These are phyloP conservation scores for Penicillium sp. DNA, from an alignment of 2,329 filamentous ascomycete species.

Conservation along the genomic window DNA sequence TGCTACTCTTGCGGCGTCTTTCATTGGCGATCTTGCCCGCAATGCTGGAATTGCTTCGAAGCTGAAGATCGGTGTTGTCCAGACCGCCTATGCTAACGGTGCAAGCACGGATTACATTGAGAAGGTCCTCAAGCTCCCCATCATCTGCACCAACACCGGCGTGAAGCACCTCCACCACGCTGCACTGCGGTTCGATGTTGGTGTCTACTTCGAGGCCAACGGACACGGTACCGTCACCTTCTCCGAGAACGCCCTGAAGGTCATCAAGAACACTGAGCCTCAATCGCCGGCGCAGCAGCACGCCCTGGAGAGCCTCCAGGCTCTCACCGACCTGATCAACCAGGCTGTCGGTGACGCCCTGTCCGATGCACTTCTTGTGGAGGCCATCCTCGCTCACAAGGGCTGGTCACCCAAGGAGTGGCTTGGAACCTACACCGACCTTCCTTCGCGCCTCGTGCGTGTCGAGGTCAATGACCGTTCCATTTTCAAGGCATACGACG, in stretches of 20 bases:
- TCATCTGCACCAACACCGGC: constrained; percentile 89
- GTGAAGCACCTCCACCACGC: constrained; percentile 98
- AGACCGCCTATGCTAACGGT: constrained; percentile 97
- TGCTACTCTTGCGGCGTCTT: constrained; percentile 87
- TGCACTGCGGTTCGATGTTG: constrained; percentile 90
- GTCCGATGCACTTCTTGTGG: constrained; percentile 92
- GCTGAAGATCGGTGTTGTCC: constrained; percentile 88
- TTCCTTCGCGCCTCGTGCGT: constrained; percentile 91
- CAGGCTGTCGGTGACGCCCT: constrained; percentile 96
- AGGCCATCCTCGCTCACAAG: constrained; percentile 95
- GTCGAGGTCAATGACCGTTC: constrained; percentile 87
- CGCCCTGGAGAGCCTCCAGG: constrained; percentile 78
- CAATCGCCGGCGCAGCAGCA: constrained; percentile 90
- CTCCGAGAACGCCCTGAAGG: constrained; percentile 75
- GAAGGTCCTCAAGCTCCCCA: constrained; percentile 81
- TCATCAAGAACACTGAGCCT: constrained; percentile 75
- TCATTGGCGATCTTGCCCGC: constrained; percentile 83
- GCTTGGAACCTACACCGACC: constrained; percentile 87
- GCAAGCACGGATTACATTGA: constrained; percentile 89
- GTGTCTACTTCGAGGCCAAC: constrained; percentile 98
- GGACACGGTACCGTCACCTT: constrained; percentile 97
- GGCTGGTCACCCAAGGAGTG: constrained; percentile 86
- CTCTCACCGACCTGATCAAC: constrained; percentile 89
- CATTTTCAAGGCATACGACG: constrained; percentile 86
- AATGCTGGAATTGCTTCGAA: constrained; percentile 75